These are phyloP conservation scores for Trypanosoma grayi DNA, from an alignment of 208 protist genomes.

Conservation along the genomic window DNA sequence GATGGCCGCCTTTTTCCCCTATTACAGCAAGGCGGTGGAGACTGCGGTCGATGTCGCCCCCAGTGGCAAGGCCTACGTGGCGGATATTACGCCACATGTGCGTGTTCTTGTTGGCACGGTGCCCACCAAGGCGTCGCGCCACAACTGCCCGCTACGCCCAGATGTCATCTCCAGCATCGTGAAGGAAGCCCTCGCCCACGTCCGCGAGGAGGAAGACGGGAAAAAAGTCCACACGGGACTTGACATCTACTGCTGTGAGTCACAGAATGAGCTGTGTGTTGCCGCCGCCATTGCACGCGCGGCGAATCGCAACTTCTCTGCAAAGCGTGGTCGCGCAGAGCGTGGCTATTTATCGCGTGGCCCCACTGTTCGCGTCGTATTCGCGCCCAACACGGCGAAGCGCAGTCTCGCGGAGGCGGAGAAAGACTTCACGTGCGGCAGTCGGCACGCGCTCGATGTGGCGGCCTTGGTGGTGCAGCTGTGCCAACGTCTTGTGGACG, in stretches of 20 bases:
- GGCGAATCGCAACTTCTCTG: slow-evolving; percentile 56
- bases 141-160: slow-evolving; percentile 73
- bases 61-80: slow-evolving; percentile 22
- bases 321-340: slow-evolving; percentile 51
- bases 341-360: slow-evolving; percentile 39
- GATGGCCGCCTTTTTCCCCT: slow-evolving; percentile 16
- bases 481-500: slow-evolving; percentile 81
- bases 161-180: slow-evolving; percentile 54
- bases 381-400: slow-evolving; percentile 29
- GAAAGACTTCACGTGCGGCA: slow-evolving; percentile 15
- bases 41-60: slow-evolving; percentile 12
- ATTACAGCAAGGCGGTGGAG: slow-evolving; percentile 23
- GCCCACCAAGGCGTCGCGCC: slow-evolving; percentile 47
- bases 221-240: slow-evolving; percentile 13
- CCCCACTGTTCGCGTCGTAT: slow-evolving; percentile 37
- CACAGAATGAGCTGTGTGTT: slow-evolving; percentile 35
- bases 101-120: slow-evolving; percentile 52
- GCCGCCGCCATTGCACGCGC: slow-evolving; percentile 54
- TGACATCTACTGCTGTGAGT: slow-evolving; percentile 55
- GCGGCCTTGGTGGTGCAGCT: slow-evolving; percentile 53
- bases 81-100: slow-evolving; percentile 14
- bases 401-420: slow-evolving; percentile 10
- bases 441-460: slow-evolving; percentile 28
- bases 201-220: not conserved
- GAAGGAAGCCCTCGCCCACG: slow-evolving; percentile 36